Conservation (phyloP, 1,139 yeast species). For the Hanseniaspora uvarum region DNA sequence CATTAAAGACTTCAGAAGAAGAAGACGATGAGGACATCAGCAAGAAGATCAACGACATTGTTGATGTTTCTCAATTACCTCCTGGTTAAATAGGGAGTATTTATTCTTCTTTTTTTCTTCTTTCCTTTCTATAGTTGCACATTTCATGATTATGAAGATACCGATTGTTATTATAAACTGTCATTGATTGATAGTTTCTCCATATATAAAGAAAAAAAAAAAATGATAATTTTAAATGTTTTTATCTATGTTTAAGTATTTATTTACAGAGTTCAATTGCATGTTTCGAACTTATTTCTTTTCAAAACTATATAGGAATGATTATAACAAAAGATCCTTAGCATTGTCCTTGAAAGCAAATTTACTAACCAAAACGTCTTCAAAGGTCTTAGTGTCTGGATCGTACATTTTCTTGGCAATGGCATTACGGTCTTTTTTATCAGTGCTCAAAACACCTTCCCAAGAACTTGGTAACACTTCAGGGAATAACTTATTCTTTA, state of each 20-base stretch:
- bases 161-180: neutral
- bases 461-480: slow-evolving; percentile 4
- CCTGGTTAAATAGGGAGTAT: slow-evolving; percentile 55
- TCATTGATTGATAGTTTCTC: neutral
- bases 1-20: slow-evolving; percentile 43
- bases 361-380: slow-evolving; percentile 8
- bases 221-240: slow-evolving; percentile 14
- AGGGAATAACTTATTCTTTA: slow-evolving; percentile 2
- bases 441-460: slow-evolving; percentile 8
- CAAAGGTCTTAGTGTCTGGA: slow-evolving; percentile 4
- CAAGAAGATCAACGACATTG: slow-evolving; percentile 32
- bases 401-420: slow-evolving; percentile 7
- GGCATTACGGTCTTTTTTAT: slow-evolving; percentile 10
- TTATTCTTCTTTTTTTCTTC: neutral
- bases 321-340: neutral
- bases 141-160: too few species aligned
- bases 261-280: neutral
- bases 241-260: neutral
- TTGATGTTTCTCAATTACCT: slow-evolving; percentile 75
- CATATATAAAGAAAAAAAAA: neutral
- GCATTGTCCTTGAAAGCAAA: slow-evolving; percentile 3
- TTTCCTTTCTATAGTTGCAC: too few species aligned
- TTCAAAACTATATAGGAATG: neutral
- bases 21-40: slow-evolving; percentile 50
- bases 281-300: neutral